Evolutionary conservation across 495 filamentous ascomycete genomes (phyloP).

Genomic region (Tirmania nivea): DNA sequence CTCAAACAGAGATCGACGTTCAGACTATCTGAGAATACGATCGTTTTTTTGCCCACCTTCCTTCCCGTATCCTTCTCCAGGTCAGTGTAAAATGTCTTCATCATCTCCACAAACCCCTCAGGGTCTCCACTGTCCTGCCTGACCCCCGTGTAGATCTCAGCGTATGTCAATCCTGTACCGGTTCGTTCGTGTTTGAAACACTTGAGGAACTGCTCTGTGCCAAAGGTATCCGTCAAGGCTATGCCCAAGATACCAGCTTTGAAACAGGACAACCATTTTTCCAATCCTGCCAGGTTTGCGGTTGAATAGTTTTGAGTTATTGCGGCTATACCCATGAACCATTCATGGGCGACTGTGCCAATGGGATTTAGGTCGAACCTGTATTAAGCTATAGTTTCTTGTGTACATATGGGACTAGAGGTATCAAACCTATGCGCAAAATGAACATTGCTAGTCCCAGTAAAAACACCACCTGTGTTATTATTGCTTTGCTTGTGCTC

Average conservation of each 20-base stretch:
- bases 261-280: constrained; percentile 79
- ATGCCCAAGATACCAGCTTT: constrained; percentile 79
- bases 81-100: constrained; percentile 67
- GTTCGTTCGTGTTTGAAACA: constrained; percentile 40
- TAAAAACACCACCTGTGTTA: constrained; percentile 43
- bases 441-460: constrained; percentile 90
- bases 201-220: constrained; percentile 69
- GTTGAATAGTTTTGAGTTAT: constrained; percentile 65
- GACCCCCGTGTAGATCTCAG: constrained; percentile 66
- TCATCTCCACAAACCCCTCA: constrained; percentile 52
- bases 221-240: constrained; percentile 93
- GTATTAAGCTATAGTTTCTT: constrained; percentile 29
- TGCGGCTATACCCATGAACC: constrained; percentile 96
- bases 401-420: background rate
- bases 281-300: constrained; percentile 62
- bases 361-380: constrained; percentile 61
- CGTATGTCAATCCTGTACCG: constrained; percentile 35
- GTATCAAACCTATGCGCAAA: constrained; percentile 33
- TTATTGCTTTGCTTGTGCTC: constrained; percentile 34
- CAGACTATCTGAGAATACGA: constrained; percentile 94
- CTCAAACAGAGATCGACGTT: constrained; percentile 77
- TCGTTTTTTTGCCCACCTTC: constrained; percentile 47
- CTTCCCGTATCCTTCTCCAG: constrained; percentile 8
- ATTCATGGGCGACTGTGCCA: constrained; percentile 92
- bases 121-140: constrained; percentile 94